phyloP scores from a whole-genome alignment of 805 yeast species.

The Yarrowia osloensis region DNA sequence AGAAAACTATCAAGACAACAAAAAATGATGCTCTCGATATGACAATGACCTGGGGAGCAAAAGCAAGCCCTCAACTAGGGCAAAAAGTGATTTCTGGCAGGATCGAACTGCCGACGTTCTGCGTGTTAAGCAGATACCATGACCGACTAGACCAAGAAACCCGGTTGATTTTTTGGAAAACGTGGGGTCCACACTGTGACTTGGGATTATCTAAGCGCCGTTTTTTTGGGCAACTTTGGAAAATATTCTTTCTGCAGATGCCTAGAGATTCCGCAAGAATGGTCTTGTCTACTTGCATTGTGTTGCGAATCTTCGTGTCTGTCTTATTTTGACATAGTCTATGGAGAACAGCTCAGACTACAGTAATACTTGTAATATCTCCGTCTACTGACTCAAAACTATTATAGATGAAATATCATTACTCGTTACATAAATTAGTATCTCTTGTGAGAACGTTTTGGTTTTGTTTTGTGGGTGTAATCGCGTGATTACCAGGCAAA shows the following conservation, averaged over 20 bases:
- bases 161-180: background rate
- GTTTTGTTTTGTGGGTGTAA: background rate
- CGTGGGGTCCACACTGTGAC: background rate
- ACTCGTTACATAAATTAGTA: conserved; percentile 5
- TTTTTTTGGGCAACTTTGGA: background rate
- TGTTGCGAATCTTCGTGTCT: no score
- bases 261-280: no score
- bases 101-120: conserved; percentile 99
- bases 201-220: background rate
- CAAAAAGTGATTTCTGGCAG: conserved; percentile 50
- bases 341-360: no score
- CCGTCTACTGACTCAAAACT: background rate
- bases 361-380: no score
- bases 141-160: conserved; percentile 89
- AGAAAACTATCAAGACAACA: no score
- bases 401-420: background rate
- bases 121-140: conserved; percentile 99
- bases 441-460: background rate
- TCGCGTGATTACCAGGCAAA: conserved; percentile 58
- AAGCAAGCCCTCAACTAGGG: background rate
- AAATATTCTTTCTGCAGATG: no score
- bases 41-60: no score
- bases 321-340: no score
- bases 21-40: no score
- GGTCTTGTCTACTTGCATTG: no score